A percentile compares a stretch with the other conserved stretches of the same genome.
These are phyloP conservation scores for Beauveria sp. DNA, from an alignment of 2,329 filamentous ascomycete species.

Conservation along the genomic window DNA sequence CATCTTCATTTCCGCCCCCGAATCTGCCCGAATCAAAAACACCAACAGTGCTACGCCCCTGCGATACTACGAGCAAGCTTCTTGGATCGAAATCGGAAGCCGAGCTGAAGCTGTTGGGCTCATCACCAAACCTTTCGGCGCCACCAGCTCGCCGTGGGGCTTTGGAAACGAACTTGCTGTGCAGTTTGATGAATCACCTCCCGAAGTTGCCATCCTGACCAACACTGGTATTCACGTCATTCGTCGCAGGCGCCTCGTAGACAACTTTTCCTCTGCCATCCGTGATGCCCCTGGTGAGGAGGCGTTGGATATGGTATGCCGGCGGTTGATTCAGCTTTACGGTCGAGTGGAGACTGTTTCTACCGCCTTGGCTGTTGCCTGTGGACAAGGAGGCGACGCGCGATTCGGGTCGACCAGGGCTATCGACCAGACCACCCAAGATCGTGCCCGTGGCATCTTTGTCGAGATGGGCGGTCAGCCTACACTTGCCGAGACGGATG, in stretches of 20 bases:
- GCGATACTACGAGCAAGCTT: slow-evolving; percentile 69
- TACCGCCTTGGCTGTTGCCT: slow-evolving; percentile 87
- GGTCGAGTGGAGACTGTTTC: slow-evolving; percentile 84
- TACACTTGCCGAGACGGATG: slow-evolving; percentile 68
- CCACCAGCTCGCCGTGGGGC: slow-evolving; percentile 59
- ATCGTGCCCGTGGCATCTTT: slow-evolving; percentile 78
- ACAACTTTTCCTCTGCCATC: slow-evolving; percentile 81
- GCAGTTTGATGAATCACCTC: slow-evolving; percentile 79
- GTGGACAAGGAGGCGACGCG: slow-evolving; percentile 78
- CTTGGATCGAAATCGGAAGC: slow-evolving; percentile 64
- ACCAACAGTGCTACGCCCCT: slow-evolving; percentile 44
- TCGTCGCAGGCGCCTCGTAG: slow-evolving; percentile 74
- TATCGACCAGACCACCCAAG: slow-evolving; percentile 77
- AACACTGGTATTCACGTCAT: slow-evolving; percentile 86
- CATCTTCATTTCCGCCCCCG: slow-evolving; percentile 80
- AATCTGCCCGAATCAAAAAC: slow-evolving; percentile 74
- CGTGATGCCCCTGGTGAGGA: slow-evolving; percentile 68
- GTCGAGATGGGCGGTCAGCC: slow-evolving; percentile 90
- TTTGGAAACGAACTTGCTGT: slow-evolving; percentile 94
- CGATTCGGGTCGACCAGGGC: slow-evolving; percentile 65
- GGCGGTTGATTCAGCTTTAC: slow-evolving; percentile 77
- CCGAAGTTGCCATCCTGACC: slow-evolving; percentile 85
- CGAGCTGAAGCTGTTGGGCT: slow-evolving; percentile 72
- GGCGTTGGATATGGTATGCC: slow-evolving; percentile 72
- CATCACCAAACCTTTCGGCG: slow-evolving; percentile 65